Conservation (phyloP, 1,139 yeast species). For the Candida tetrigidarum region DNA sequence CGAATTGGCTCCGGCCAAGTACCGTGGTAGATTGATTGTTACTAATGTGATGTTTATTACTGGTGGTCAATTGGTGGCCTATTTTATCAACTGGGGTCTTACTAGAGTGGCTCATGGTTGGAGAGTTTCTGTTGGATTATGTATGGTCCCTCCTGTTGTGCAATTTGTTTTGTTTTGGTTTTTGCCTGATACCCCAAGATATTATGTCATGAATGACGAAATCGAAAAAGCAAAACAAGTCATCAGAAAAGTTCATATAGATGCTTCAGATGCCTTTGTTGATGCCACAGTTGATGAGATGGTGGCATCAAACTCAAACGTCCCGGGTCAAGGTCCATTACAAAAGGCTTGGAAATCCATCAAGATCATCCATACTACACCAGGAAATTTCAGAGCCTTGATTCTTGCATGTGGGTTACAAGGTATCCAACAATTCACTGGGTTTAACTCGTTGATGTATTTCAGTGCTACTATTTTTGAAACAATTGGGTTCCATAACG, state of each 20-base stretch:
- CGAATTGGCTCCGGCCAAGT: constrained; percentile 90
- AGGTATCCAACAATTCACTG: constrained; percentile 95
- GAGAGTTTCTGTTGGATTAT: constrained; percentile 89
- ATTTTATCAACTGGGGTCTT: constrained; percentile 92
- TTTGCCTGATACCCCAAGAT: constrained; percentile 96
- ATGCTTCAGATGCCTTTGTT: constrained; percentile 60
- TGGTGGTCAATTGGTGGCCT: constrained; percentile 91
- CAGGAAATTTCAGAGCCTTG: constrained; percentile 86
- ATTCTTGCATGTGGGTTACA: constrained; percentile 90
- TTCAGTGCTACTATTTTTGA: constrained; percentile 89
- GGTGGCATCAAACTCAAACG: constrained; percentile 57
- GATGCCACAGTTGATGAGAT: constrained; percentile 64
- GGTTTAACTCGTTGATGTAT: constrained; percentile 94
- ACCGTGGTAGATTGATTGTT: constrained; percentile 83
- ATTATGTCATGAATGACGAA: constrained; percentile 71
- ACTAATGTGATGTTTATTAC: constrained; percentile 76
- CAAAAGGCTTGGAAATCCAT: constrained; percentile 64
- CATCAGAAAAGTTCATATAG: constrained; percentile 57
- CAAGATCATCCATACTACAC: constrained; percentile 69
- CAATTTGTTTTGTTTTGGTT: constrained; percentile 80
- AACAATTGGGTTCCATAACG: constrained; percentile 81
- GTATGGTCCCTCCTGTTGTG: constrained; percentile 82
- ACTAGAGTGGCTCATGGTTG: constrained; percentile 79
- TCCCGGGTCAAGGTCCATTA: constrained; percentile 61
- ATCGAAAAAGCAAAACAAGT: constrained; percentile 69